Conservation (phyloP, 2,329 filamentous ascomycete species). For the Chaetothyriales sp. region DNA sequence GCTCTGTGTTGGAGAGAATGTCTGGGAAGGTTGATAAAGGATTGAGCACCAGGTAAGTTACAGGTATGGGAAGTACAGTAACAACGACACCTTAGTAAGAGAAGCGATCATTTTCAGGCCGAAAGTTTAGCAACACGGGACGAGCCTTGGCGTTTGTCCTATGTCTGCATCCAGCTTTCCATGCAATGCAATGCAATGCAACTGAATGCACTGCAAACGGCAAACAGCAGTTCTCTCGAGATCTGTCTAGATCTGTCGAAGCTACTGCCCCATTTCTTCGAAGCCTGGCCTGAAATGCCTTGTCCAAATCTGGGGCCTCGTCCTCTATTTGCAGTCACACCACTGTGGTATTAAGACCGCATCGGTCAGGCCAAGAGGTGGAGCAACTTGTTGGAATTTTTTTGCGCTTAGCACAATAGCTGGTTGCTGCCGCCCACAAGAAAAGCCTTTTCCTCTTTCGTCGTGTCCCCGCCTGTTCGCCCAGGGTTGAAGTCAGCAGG, state of each 20-base stretch:
- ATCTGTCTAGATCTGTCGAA: background rate
- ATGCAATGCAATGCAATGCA: background rate
- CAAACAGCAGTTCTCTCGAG: background rate
- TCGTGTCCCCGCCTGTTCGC: conserved; percentile 55
- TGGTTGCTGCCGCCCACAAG: no score
- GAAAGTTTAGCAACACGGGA: background rate
- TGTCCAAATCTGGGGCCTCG: background rate
- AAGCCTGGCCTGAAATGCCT: background rate
- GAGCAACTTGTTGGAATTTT: background rate
- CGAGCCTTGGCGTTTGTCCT: no score
- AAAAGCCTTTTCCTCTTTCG: no score
- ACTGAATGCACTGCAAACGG: background rate
- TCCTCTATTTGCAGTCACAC: background rate
- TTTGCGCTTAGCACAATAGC: conserved; percentile 28
- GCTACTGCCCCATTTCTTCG: background rate
- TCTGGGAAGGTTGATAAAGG: no score
- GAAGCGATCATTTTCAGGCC: background rate
- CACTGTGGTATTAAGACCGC: background rate
- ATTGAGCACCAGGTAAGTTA: background rate
- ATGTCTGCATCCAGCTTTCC: background rate
- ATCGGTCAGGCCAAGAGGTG: background rate
- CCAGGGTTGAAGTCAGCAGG: conserved; percentile 50
- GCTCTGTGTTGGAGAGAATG: no score
- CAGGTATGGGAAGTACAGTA: background rate
- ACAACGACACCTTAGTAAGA: background rate